Percentiles rank a stretch among this genome's conserved stretches.
These are phyloP conservation scores for Termitomyces bulborhizus DNA, from an alignment of 768 basidiomycete species.

Conservation along the genomic window DNA sequence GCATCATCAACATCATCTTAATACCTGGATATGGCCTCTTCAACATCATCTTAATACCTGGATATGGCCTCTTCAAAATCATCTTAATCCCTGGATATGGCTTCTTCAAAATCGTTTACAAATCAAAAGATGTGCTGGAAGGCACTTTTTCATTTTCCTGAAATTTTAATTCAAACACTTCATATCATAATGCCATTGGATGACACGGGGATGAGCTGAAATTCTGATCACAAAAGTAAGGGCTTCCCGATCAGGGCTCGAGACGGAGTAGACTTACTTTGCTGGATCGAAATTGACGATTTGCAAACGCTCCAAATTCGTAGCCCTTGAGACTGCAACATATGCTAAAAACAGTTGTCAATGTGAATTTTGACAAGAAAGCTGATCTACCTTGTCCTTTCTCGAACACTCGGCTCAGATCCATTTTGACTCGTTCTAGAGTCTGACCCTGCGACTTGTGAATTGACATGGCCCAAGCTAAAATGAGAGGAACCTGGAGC, in stretches of 20 bases:
- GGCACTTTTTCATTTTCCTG: neutral
- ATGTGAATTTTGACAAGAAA: neutral
- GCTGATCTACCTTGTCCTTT: conserved; percentile 56
- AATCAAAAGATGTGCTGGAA: neutral
- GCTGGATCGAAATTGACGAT: conserved; percentile 52
- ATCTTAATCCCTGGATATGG: too few species aligned
- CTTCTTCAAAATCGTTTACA: conserved; percentile 10
- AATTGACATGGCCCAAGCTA: conserved; percentile 82
- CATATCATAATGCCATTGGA: conserved; percentile 38
- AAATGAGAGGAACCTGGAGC: conserved; percentile 45
- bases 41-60: neutral
- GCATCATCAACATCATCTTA: too few species aligned
- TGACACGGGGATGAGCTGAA: conserved; percentile 49
- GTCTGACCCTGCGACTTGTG: conserved; percentile 93
- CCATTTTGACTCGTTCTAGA: conserved; percentile 70
- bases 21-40: too few species aligned
- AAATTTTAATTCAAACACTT: neutral
- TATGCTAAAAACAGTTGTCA: conserved; percentile 36
- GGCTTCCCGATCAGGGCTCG: neutral
- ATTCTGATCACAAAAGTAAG: conserved; percentile 30
- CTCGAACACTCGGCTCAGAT: conserved; percentile 69
- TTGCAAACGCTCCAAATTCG: conserved; percentile 53
- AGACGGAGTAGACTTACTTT: neutral
- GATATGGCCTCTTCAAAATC: conserved; percentile 18
- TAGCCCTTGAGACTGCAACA: conserved; percentile 68